Percentiles rank a stretch among this genome's conserved stretches.
These are phyloP conservation scores for Simplicillium aogashimaense DNA, from an alignment of 2,329 filamentous ascomycete genomes.

Conservation along the genomic window DNA sequence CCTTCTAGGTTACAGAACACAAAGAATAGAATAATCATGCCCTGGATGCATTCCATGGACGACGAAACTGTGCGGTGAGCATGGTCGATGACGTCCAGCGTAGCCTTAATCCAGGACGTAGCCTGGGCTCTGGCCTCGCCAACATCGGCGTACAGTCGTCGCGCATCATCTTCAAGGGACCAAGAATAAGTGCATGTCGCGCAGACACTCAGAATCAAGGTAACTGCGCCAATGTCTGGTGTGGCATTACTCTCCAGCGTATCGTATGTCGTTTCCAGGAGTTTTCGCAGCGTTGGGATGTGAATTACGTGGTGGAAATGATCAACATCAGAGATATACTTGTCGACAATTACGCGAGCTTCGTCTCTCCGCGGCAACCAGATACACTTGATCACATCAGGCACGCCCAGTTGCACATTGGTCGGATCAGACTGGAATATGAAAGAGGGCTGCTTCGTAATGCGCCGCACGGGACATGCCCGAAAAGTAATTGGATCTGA, in stretches of 20 bases:
- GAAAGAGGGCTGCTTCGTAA: constrained; percentile 20
- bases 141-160: constrained; percentile 14
- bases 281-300: constrained; percentile 13
- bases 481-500: constrained; percentile 21
- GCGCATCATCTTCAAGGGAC: constrained; percentile 16
- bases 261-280: constrained; percentile 20
- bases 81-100: constrained; percentile 24
- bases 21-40: constrained; percentile 25
- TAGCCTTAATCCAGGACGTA: constrained; percentile 21
- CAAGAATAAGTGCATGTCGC: constrained; percentile 20
- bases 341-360: constrained; percentile 17
- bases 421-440: constrained; percentile 17
- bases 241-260: constrained; percentile 13
- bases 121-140: constrained; percentile 18
- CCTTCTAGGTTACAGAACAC: constrained; percentile 28
- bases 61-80: constrained; percentile 15
- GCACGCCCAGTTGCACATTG: constrained; percentile 11
- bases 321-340: constrained; percentile 18
- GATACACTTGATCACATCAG: constrained; percentile 20
- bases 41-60: constrained; percentile 25
- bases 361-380: constrained; percentile 22
- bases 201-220: constrained; percentile 19
- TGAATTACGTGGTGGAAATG: constrained; percentile 22
- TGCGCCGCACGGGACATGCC: constrained; percentile 20
- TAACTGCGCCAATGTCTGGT: constrained; percentile 14